Conservation (phyloP, 257 asterid species). For the Apocynum venetum region DNA sequence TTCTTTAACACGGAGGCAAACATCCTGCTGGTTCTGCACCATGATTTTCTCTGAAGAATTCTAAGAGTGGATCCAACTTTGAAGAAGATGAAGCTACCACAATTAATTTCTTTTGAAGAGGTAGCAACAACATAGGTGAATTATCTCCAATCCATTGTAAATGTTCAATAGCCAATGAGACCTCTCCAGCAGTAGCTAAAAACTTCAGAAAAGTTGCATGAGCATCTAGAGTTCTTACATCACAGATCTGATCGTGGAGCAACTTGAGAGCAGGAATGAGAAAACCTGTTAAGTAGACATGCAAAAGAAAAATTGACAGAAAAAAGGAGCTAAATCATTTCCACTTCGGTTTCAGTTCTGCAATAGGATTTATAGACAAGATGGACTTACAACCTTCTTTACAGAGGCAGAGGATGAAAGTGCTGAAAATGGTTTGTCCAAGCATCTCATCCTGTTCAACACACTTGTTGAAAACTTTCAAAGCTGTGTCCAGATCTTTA, state of each 20-base stretch:
- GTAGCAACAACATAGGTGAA: conserved; percentile 39
- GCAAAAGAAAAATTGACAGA: conserved; percentile 3
- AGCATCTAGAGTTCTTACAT: conserved; percentile 31
- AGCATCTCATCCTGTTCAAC: conserved; percentile 46
- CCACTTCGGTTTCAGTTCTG: background rate
- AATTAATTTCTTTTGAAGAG: conserved; percentile 38
- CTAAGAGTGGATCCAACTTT: conserved; percentile 27
- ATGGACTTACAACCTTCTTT: conserved; percentile 43
- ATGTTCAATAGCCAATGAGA: conserved; percentile 47
- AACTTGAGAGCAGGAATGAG: conserved; percentile 42
- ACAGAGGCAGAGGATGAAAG: conserved; percentile 53
- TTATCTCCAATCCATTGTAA: conserved; percentile 42
- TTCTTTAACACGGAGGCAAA: conserved; percentile 1
- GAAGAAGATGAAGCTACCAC: conserved; percentile 40
- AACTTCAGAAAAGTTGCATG: conserved; percentile 50
- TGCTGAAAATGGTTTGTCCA: conserved; percentile 33
- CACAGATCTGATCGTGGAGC: conserved; percentile 29
- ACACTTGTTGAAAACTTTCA: conserved; percentile 42
- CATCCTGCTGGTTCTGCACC: background rate
- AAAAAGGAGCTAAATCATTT: background rate
- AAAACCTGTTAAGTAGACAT: conserved; percentile 40
- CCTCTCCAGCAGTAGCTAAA: conserved; percentile 46
- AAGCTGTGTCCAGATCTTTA: conserved; percentile 48
- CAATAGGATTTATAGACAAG: background rate
- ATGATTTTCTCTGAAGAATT: conserved; percentile 22